Evolutionary conservation across 1,284 basidiomycete species (phyloP).

Genomic region (Cronartium quercuum): DNA sequence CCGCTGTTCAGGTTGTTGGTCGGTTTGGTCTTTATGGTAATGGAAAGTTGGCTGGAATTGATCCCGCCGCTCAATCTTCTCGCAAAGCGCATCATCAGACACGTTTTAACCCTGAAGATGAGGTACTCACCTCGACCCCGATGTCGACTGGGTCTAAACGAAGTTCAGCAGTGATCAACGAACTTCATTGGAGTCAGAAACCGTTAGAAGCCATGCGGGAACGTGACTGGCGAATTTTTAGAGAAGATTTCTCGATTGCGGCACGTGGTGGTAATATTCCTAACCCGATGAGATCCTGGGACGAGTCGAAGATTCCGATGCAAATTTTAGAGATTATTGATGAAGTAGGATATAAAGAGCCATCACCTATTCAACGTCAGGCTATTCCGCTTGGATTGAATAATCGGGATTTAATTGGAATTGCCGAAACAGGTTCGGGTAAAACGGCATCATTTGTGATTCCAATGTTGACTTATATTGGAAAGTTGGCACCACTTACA

Average conservation of each 20-base stretch:
- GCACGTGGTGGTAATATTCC: slow-evolving; percentile 83
- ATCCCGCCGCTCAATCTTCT: slow-evolving; percentile 12
- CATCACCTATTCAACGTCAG: slow-evolving; percentile 92
- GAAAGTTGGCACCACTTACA: slow-evolving; percentile 69
- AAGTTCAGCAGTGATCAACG: slow-evolving; percentile 55
- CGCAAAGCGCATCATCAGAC: background rate
- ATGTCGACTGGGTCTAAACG: slow-evolving; percentile 29
- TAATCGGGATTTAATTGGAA: slow-evolving; percentile 93
- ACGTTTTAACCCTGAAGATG: slow-evolving; percentile 18
- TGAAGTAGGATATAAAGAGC: slow-evolving; percentile 89
- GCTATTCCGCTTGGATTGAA: slow-evolving; percentile 95
- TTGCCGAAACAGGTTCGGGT: slow-evolving; percentile 97
- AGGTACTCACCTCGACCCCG: slow-evolving; percentile 26
- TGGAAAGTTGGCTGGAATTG: slow-evolving; percentile 36
- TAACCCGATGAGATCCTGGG: slow-evolving; percentile 83
- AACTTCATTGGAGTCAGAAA: slow-evolving; percentile 89
- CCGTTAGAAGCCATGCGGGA: slow-evolving; percentile 88
- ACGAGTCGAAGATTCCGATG: slow-evolving; percentile 74
- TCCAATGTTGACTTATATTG: slow-evolving; percentile 93
- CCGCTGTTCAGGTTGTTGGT: slow-evolving; percentile 14
- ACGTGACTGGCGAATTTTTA: slow-evolving; percentile 96
- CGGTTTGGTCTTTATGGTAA: slow-evolving; percentile 33
- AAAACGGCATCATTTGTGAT: slow-evolving; percentile 99
- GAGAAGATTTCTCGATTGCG: slow-evolving; percentile 95
- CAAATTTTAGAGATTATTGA: slow-evolving; percentile 77